Evolutionary conservation across 306 rosid species (phyloP), one percentile per base, ranked within the genome.

Genomic region (Comarum palustre): DNA sequence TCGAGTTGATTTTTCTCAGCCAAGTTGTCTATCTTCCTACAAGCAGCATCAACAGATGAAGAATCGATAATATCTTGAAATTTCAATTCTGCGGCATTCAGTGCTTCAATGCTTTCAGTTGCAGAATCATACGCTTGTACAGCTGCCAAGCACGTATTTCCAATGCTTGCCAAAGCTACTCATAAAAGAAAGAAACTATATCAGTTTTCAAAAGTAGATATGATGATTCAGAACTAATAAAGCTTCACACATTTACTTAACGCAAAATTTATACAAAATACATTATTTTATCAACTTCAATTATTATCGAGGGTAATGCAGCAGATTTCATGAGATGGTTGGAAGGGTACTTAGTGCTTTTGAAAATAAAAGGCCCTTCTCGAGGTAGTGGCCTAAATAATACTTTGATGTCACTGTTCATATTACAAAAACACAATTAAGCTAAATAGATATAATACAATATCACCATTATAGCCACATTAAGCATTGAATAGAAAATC

Each of bases 1-100:
- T 94, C 97, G 4, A 94, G 96, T 74, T 94, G 87, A 61, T 84
- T 89, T 82, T 88, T 94, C 83, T 81, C 92, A 39, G 97, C 99
- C 85, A 94, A 85, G 76, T 68, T 77, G 85, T 94, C 97, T 84
- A 94, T 91, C 91, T 94, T 94, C 85, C 84, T 85, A 83, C 97
- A 94, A 75, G 97, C 97, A 69, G 88, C 89, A 84, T 91, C 96
- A 73, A 91, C 47, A 70, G 92, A 77, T 71, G 96, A 96, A 77
- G 99, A 91, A 66, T 82, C 82, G 69, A 94, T 84, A 73, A 94
- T 94, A 78, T 94, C 99, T 82, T 94, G 90, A 69, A 94, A 88
- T 83, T 91, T 94, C 85, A 89, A 85, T 82, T 89, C 91, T 45
- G 99, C 97, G 5, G 95, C 89, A 73, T 91, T 83, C 78, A 91